A percentile compares a stretch with the other conserved stretches of the same genome.
Conservation (phyloP, 306 rosid genomes). For the Rosa chinensis region DNA sequence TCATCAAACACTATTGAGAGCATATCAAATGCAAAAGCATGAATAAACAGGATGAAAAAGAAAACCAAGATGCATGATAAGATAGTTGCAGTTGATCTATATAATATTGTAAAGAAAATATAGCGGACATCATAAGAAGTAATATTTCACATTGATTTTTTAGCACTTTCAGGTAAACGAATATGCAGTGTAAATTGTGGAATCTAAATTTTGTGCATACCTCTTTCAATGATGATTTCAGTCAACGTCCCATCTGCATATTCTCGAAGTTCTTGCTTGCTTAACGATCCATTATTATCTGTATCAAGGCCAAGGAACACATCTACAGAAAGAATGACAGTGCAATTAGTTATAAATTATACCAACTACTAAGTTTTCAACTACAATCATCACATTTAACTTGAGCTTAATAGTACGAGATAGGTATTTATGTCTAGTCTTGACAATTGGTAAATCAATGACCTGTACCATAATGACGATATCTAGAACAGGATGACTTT, state of each 20-base stretch:
- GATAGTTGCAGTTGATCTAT: conserved; percentile 1
- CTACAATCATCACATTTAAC: conserved; percentile 16
- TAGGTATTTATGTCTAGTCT: background rate
- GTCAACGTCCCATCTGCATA: conserved; percentile 97
- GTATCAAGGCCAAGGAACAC: conserved; percentile 92
- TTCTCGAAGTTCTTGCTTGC: conserved; percentile 96
- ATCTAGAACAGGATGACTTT: conserved; percentile 3
- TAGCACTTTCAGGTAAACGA: background rate
- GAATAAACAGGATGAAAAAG: conserved; percentile 7
- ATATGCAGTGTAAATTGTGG: background rate
- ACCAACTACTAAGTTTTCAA: background rate
- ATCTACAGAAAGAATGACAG: conserved; percentile 49
- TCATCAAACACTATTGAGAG: conserved; percentile 79
- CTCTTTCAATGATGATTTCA: conserved; percentile 95
- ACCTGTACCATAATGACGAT: background rate
- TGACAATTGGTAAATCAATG: background rate
- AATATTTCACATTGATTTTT: background rate
- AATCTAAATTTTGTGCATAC: conserved; percentile 30
- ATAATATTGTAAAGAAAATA: background rate
- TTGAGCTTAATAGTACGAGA: background rate
- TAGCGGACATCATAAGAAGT: background rate
- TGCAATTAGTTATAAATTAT: conserved; percentile 17
- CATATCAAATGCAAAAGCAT: conserved; percentile 5
- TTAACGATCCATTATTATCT: conserved; percentile 73
- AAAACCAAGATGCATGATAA: background rate